Evolutionary conservation across 75 land plant species (phyloP), one percentile per base, ranked within the genome.

Genomic region (Cupressus sempervirens): DNA sequence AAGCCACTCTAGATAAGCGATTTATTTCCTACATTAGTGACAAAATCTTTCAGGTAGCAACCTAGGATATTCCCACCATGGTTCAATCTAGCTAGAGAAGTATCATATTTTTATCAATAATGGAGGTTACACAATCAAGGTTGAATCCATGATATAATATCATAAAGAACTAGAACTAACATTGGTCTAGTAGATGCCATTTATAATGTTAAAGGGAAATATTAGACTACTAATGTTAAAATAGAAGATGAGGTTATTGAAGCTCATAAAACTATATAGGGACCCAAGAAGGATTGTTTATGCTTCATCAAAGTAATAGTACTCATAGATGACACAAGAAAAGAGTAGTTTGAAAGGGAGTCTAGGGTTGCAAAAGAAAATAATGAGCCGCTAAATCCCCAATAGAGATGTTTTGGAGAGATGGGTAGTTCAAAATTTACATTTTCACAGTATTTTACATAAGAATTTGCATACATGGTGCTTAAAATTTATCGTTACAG

Each of bases 101-200:
- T 86, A 93, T 94, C 20, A 90, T 94, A 30, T 94, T 94, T 82
- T 90, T 94, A 91, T 94, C 73, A 94, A 94, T 87, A 94, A 94
- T 87, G 94, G 94, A 38, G 96, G 94, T 18, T 94, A 94, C 53
- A n/a, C 94, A n/a, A 94, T 93, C 75, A 94, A 94, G 87, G 96
- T 93, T 14, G 92, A 85, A 93, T 94, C 76, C 96, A 94, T 67
- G 96, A 1, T 94, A 94, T 87, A 94, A 94, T 86, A 91, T 94
- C 23, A 94, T 94, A 45, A 93, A 93, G 84, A 93, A 94, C 84
- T 94, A 94, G 96, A 85, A 91, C 76, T 94, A n/a, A 94, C 83
- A 88, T 90, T 56, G 91, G 80, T 38, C 38, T 94, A 1, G 90
- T 93, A 12, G 88, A 94, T 70, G 94, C 96, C 73, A 84, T 93